Evolutionary conservation across 192 early-diverging fungal species (phyloP).

Genomic region (Backusella sp.): DNA sequence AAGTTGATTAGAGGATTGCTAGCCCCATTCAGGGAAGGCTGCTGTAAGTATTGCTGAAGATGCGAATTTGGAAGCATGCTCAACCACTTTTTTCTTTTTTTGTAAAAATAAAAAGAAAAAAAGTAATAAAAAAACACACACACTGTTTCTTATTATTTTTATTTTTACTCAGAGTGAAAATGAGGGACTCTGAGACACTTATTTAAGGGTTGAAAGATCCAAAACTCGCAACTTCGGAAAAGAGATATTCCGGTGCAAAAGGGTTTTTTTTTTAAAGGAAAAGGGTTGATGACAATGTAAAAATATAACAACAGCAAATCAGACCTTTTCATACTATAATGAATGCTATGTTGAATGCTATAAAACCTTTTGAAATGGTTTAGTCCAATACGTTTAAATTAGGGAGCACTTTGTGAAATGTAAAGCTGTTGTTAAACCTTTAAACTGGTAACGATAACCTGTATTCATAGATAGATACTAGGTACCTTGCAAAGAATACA

Average conservation of each 20-base stretch:
- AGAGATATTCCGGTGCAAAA: not conserved
- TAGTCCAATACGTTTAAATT: too few species aligned
- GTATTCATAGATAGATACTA: too few species aligned
- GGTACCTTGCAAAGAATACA: too few species aligned
- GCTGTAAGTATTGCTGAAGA: slow-evolving; percentile 49
- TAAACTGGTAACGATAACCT: too few species aligned
- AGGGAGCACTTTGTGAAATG: too few species aligned
- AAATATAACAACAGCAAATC: too few species aligned
- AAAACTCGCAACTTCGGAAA: not conserved
- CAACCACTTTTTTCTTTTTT: not conserved
- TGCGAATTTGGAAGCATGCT: slow-evolving; percentile 37
- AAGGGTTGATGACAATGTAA: too few species aligned
- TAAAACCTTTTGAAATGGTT: too few species aligned
- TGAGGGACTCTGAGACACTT: not conserved
- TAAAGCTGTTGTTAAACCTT: too few species aligned
- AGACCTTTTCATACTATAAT: too few species aligned
- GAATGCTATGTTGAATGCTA: too few species aligned
- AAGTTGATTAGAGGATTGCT: slow-evolving; percentile 20
- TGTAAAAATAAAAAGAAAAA: not conserved
- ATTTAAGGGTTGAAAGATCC: not conserved
- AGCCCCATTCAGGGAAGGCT: slow-evolving; percentile 19
- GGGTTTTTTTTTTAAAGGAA: too few species aligned
- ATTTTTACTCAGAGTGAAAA: not conserved
- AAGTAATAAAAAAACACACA: not conserved
- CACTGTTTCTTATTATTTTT: not conserved